These are phyloP conservation scores for Volvariella surrecta DNA, from an alignment of 1,284 basidiomycete species.

Conservation along the genomic window DNA sequence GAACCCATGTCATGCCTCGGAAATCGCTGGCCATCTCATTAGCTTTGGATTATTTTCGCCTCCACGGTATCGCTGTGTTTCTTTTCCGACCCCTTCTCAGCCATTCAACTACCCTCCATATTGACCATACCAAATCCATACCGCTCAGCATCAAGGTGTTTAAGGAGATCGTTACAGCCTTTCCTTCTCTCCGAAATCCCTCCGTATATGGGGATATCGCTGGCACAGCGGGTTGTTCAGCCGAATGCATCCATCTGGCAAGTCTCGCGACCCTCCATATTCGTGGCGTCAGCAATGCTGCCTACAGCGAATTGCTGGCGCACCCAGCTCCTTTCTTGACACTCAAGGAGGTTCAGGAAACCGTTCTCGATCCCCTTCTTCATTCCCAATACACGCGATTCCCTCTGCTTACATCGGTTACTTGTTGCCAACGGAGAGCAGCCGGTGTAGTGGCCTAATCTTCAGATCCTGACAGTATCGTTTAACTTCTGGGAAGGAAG, in stretches of 20 bases:
- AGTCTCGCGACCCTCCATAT: conserved; percentile 28
- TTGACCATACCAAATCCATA: conserved; percentile 28
- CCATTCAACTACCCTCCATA: conserved; percentile 28
- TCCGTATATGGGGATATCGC: conserved; percentile 33
- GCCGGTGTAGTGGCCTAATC: conserved; percentile 23
- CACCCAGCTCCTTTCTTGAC: conserved; percentile 25
- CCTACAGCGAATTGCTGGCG: conserved; percentile 24
- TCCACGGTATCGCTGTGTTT: conserved; percentile 32
- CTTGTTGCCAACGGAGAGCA: conserved; percentile 19
- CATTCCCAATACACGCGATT: conserved; percentile 17
- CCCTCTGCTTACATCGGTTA: conserved; percentile 21
- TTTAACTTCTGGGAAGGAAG: conserved; percentile 16
- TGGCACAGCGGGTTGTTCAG: conserved; percentile 14
- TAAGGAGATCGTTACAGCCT: conserved; percentile 20
- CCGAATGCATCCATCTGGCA: conserved; percentile 20
- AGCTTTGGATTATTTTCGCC: conserved; percentile 27
- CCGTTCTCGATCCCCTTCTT: conserved; percentile 23
- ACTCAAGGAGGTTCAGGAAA: conserved; percentile 27
- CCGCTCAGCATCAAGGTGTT: conserved; percentile 24
- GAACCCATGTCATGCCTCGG: too few species aligned
- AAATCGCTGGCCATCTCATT: too few species aligned
- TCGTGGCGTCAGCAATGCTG: conserved; percentile 22
- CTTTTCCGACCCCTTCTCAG: conserved; percentile 28
- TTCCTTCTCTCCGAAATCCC: conserved; percentile 23
- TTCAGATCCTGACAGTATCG: conserved; percentile 21